Evolutionary conservation across 192 early-diverging fungal species (phyloP).

Genomic region (Backusella circina): DNA sequence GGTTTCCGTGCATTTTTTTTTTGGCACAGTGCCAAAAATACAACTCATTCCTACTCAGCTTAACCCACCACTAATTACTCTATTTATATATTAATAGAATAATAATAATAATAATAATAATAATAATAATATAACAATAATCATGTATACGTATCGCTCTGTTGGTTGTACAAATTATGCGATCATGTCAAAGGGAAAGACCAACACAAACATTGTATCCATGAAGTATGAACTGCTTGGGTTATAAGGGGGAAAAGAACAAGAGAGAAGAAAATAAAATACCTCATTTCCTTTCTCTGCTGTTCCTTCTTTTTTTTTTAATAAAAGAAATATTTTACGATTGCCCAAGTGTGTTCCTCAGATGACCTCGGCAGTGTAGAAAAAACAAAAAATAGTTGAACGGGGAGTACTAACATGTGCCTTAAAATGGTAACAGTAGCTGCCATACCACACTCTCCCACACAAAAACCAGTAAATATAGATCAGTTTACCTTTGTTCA

Average conservation of each 20-base stretch:
- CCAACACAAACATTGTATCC: neutral
- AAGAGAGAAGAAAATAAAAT: neutral
- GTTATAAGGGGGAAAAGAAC: neutral
- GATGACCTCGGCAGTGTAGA: neutral
- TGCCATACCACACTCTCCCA: neutral
- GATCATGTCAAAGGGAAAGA: neutral
- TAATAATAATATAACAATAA: neutral
- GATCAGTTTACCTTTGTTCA: neutral
- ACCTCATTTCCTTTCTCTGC: neutral
- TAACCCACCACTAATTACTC: neutral
- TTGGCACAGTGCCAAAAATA: neutral
- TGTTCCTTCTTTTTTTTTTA: neutral
- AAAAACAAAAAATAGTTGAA: neutral
- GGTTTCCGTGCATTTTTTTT: neutral
- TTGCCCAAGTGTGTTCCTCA: neutral
- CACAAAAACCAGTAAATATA: neutral
- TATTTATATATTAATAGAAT: neutral
- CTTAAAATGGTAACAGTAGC: neutral
- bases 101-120: neutral
- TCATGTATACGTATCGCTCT: neutral
- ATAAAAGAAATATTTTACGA: neutral
- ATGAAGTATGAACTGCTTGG: neutral
- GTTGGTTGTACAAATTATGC: neutral
- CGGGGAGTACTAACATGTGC: neutral
- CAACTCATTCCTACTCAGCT: neutral